Conservation (phyloP, 192 early-diverging fungal genomes). For the Podila verticillata region DNA sequence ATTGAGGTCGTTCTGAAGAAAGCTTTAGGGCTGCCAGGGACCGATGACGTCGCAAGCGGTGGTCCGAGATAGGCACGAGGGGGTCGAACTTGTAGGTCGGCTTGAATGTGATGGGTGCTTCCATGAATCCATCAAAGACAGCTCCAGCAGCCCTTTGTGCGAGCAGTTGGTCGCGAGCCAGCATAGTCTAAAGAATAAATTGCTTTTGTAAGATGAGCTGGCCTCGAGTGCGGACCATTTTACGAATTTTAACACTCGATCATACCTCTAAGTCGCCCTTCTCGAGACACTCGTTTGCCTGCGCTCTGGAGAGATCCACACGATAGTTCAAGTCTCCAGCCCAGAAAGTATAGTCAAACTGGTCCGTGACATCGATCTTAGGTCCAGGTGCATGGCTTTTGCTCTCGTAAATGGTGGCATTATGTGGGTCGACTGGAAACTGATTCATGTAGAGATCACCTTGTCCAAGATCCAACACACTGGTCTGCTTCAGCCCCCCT, state of each 20-base stretch:
- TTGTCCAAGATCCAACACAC: neutral
- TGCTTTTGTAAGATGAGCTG: neutral
- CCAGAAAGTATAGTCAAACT: conserved; percentile 70
- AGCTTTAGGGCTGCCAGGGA: conserved; percentile 1
- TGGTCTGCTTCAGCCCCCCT: neutral
- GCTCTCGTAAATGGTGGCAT: neutral
- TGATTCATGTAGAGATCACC: neutral
- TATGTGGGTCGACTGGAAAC: neutral
- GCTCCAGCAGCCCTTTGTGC: conserved; percentile 24
- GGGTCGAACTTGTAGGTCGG: conserved; percentile 87
- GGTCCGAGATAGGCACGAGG: conserved; percentile 11
- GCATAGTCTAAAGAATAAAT: conserved; percentile 39
- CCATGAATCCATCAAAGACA: conserved; percentile 64
- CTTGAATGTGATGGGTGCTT: conserved; percentile 72
- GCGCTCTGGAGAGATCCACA: conserved; percentile 59
- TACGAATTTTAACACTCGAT: neutral
- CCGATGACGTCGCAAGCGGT: neutral
- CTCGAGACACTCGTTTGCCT: conserved; percentile 58
- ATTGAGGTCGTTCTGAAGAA: conserved; percentile 16
- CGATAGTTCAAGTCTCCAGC: conserved; percentile 88
- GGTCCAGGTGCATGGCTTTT: neutral
- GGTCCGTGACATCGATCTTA: conserved; percentile 52
- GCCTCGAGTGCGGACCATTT: neutral
- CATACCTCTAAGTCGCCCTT: conserved; percentile 60
- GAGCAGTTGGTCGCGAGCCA: conserved; percentile 57